phyloP scores from a whole-genome alignment of 352 stramenopile species.

The Globisporangium perplexum region DNA sequence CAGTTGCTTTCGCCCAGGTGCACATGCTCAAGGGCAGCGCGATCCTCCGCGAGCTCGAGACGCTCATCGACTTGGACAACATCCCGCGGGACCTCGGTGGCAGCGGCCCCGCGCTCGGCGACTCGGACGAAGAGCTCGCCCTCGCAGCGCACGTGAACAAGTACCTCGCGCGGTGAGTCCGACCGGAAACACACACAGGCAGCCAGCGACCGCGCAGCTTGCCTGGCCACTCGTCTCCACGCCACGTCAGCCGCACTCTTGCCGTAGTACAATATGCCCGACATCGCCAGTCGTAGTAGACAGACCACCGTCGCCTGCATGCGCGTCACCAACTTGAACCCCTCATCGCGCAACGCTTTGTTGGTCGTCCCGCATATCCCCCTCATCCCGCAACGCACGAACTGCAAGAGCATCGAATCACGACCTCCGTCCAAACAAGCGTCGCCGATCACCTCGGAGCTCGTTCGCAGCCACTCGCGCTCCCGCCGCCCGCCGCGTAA shows the following conservation, averaged over 20 bases:
- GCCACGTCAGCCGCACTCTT: no score
- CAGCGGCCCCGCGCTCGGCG: constrained; percentile 43
- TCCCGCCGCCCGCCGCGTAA: neutral
- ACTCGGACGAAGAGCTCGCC: constrained; percentile 65
- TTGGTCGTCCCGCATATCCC: neutral
- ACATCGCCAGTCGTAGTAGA: no score
- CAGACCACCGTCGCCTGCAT: no score
- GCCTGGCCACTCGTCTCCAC: no score
- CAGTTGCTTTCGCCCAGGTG: constrained; percentile 26
- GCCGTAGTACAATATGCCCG: no score
- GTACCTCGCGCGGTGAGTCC: constrained; percentile 33
- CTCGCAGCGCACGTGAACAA: constrained; percentile 65
- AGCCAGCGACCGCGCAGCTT: no score
- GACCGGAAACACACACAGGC: no score
- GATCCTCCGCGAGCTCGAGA: constrained; percentile 69
- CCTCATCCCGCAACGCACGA: neutral
- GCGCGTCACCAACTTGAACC: no score
- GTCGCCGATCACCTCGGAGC: neutral
- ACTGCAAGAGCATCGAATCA: constrained; percentile 1
- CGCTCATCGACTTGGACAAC: constrained; percentile 59
- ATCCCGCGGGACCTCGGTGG: constrained; percentile 74
- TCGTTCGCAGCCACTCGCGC: neutral
- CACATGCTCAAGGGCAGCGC: constrained; percentile 81
- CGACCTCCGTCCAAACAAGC: neutral
- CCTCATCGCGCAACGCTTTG: neutral